phyloP scores from a whole-genome alignment of 2,329 filamentous ascomycete species.

The Colletotrichum magnum region DNA sequence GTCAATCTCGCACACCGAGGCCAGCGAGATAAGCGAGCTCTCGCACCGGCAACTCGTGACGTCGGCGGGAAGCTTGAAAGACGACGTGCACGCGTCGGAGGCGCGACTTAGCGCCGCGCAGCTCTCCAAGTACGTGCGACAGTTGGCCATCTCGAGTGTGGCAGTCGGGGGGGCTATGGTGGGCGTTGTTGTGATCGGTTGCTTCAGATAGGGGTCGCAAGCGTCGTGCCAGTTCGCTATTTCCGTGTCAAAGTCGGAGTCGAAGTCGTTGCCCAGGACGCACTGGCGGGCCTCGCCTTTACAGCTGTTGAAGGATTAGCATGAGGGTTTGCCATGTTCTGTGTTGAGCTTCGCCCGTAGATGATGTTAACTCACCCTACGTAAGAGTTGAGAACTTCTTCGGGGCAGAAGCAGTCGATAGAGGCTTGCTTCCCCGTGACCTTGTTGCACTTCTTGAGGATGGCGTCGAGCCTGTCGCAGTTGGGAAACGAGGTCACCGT shows the following conservation, averaged over 20 bases:
- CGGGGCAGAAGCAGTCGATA: conserved; percentile 20
- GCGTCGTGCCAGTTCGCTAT: conserved; percentile 22
- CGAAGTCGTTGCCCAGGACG: conserved; percentile 8
- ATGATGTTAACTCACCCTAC: conserved; percentile 2
- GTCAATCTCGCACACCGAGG: conserved; percentile 11
- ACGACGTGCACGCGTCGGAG: conserved; percentile 2
- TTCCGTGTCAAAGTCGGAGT: conserved; percentile 9
- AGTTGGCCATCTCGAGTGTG: conserved; percentile 3
- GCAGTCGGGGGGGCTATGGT: conserved; percentile 5
- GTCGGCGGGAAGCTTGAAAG: not conserved
- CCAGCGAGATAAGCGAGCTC: conserved; percentile 8
- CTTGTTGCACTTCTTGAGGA: conserved; percentile 4
- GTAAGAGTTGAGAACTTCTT: conserved; percentile 21
- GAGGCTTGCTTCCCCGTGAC: conserved; percentile 7
- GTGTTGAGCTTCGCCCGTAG: not conserved
- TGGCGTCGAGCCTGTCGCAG: conserved; percentile 4
- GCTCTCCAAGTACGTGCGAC: conserved; percentile 1
- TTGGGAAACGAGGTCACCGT: conserved; percentile 7
- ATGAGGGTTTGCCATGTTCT: not conserved
- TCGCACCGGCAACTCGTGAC: conserved; percentile 24
- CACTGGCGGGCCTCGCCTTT: conserved; percentile 18
- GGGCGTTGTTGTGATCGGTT: conserved; percentile 3
- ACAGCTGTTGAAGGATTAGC: not conserved
- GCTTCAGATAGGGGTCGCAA: conserved; percentile 6
- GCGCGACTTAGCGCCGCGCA: conserved; percentile 17